Conservation (phyloP, 306 rosid species). For the Fagus sylvatica region DNA sequence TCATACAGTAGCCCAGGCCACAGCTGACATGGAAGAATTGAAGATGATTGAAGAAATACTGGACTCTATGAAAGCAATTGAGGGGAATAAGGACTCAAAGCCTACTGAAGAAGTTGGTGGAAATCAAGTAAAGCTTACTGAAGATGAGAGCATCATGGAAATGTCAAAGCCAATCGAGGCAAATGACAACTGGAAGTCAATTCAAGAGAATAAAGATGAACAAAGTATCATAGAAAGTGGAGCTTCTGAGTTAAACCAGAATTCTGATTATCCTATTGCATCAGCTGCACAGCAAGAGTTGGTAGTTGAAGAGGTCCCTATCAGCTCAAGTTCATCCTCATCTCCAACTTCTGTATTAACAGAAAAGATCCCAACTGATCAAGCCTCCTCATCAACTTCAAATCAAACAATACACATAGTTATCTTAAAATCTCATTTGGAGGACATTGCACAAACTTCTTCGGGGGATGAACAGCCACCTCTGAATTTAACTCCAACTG, state of each 20-base stretch:
- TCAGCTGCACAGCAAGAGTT: slow-evolving; percentile 32
- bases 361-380: slow-evolving; percentile 23
- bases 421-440: slow-evolving; percentile 16
- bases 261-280: slow-evolving; percentile 13
- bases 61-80: slow-evolving; percentile 5
- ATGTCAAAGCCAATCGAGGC: slow-evolving; percentile 12
- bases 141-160: slow-evolving; percentile 4
- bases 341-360: slow-evolving; percentile 47
- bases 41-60: slow-evolving; percentile 22
- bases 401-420: slow-evolving; percentile 16
- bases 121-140: slow-evolving; percentile 12
- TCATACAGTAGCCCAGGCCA: slow-evolving; percentile 6
- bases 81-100: slow-evolving; percentile 12
- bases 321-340: slow-evolving; percentile 35
- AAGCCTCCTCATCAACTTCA: slow-evolving; percentile 23
- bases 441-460: slow-evolving; percentile 21
- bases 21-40: slow-evolving; percentile 30
- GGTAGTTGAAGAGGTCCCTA: slow-evolving; percentile 28
- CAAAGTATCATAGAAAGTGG: slow-evolving; percentile 8
- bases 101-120: slow-evolving; percentile 14
- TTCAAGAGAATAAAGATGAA: slow-evolving; percentile 15
- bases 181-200: slow-evolving; percentile 6
- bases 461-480: slow-evolving; percentile 17
- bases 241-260: not conserved
- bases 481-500: slow-evolving; percentile 5